phyloP scores from a whole-genome alignment of 257 asterid genomes.

The Galeopsis tetrahit region DNA sequence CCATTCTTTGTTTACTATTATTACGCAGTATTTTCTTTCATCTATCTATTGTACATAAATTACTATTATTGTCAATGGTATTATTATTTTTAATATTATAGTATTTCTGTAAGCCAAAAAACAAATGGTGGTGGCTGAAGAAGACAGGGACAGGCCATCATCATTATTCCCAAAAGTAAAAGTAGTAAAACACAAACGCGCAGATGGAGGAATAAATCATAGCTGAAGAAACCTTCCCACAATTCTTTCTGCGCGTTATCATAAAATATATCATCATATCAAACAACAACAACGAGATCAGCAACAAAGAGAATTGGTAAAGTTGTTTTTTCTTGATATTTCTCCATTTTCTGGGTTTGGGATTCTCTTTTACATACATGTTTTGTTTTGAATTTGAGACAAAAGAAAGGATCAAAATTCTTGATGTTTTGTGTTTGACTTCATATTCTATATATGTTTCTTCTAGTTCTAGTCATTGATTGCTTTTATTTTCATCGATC shows the following conservation, averaged over 20 bases:
- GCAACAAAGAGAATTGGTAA: no score
- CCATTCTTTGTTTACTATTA: conserved; percentile 30
- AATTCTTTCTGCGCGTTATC: neutral
- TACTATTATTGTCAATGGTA: conserved; percentile 32
- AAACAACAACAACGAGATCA: neutral
- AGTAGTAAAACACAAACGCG: neutral
- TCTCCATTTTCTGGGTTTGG: conserved; percentile 14
- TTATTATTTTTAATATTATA: neutral
- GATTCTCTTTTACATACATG: conserved; percentile 9
- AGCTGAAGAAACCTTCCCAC: neutral
- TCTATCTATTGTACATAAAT: conserved; percentile 1
- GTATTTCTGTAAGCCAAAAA: conserved; percentile 20
- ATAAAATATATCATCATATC: neutral
- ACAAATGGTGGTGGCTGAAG: conserved; percentile 30
- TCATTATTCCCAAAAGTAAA: conserved; percentile 3
- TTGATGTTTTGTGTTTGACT: neutral
- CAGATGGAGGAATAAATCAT: conserved; percentile 27
- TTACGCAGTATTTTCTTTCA: neutral
- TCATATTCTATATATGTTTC: neutral
- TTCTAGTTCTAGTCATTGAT: neutral
- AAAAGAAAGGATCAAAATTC: neutral
- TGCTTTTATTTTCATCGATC: conserved; percentile 24
- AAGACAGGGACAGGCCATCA: conserved; percentile 41
- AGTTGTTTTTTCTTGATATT: neutral
- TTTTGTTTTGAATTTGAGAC: neutral